Evolutionary conservation across 345 rosid genomes (phyloP), one percentile per base, ranked within the genome.

Genomic region (Microthlaspi erraticum): DNA sequence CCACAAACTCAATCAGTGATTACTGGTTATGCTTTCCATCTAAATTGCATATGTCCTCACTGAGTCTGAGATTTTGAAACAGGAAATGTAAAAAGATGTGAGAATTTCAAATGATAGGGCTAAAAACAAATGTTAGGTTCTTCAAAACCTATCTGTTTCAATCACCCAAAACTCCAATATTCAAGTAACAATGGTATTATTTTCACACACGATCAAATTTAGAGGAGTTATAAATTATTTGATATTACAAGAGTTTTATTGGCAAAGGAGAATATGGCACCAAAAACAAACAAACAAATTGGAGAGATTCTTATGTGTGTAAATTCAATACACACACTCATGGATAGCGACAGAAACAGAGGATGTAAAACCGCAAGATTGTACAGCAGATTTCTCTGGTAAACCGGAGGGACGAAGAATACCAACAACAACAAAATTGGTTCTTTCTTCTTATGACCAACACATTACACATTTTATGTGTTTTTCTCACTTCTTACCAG

Each of bases 261-360:
- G 71, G 68, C 3, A 33, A 63, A 58, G 11, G 33, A 60, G 26
- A 48, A 36, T 32, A 48, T 48, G 44, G 51, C 51, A n/a, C n/a
- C 51, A 46, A 38, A 23, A 60, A 29, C 31, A 65, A 41, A 66
- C 71, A 66, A 66, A 66, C 61, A 66, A 67, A 67, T 45, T 10
- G 68, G 20, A 64, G 34, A 32, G 46, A 52, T 52, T 36, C 64
- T 64, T 38, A 45, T 64, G 63, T 2, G 49, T 34, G 43, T 18
- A 62, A n/a, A 17, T 26, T 42, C 5, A 38, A 63, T 63, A 73
- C 76, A 50, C 26, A 34, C 66, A 58, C 57, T 57, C 73, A 60
- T 54, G 32, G 10, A 36, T 61, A 41, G 60, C 32, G 43, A 29
- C 12, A 61, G 16, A 39, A 70, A 29, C 49, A 54, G 65, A 8